phyloP scores from a whole-genome alignment of 2,329 filamentous ascomycete genomes.

The Colletotrichum musae region DNA sequence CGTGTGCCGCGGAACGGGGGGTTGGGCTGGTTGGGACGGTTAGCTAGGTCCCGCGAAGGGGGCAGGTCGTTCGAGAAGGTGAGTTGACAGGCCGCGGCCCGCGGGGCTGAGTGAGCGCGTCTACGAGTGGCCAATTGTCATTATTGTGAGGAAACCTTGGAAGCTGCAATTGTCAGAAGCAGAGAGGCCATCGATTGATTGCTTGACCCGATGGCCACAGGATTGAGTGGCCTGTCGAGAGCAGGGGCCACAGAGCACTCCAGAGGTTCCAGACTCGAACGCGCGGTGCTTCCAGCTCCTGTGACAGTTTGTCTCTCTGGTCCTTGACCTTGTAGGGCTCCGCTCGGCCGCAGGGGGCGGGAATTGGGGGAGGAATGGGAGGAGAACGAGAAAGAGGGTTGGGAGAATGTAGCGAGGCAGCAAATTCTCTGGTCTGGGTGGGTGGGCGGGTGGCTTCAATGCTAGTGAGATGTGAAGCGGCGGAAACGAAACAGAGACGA shows the following conservation, averaged over 20 bases:
- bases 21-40: constrained; percentile 13
- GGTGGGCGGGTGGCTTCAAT: constrained; percentile 14
- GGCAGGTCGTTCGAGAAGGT: not conserved
- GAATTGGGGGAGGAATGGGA: constrained; percentile 10
- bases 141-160: constrained; percentile 21
- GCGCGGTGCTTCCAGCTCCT: constrained; percentile 35
- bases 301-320: constrained; percentile 34
- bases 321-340: constrained; percentile 31
- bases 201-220: constrained; percentile 4
- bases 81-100: constrained; percentile 8
- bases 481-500: constrained; percentile 37
- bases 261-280: constrained; percentile 34
- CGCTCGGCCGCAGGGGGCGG: constrained; percentile 33
- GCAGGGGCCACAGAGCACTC: constrained; percentile 32
- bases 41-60: constrained; percentile 4
- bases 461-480: constrained; percentile 19
- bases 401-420: not conserved
- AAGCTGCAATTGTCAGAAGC: constrained; percentile 10
- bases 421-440: not conserved
- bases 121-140: constrained; percentile 14
- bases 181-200: constrained; percentile 17
- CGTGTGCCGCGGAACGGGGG: constrained; percentile 32
- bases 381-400: not conserved
- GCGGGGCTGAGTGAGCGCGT: not conserved
- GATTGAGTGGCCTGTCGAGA: constrained; percentile 27